phyloP scores from a whole-genome alignment of 2,329 filamentous ascomycete species.

The Pezicula rhizophila region DNA sequence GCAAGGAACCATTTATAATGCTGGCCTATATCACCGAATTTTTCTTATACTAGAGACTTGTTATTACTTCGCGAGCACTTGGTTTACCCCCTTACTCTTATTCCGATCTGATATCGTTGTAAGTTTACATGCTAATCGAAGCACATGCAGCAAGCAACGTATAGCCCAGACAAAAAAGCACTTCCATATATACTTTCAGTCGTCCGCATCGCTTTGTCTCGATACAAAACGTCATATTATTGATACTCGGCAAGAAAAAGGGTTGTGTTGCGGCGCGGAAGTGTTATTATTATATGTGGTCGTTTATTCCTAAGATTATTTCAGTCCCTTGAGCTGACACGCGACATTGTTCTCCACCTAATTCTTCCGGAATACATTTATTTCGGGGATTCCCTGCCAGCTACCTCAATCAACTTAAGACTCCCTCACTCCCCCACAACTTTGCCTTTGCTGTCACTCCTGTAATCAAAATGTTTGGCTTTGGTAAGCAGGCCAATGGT shows the following conservation, averaged over 20 bases:
- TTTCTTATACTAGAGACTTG: slow-evolving; percentile 5
- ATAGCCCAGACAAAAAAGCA: neutral
- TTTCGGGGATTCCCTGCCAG: slow-evolving; percentile 11
- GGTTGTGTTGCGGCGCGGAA: too few species aligned
- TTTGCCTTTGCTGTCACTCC: slow-evolving; percentile 11
- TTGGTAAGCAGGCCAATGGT: slow-evolving; percentile 9
- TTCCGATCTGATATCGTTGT: slow-evolving; percentile 5
- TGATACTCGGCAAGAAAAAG: too few species aligned
- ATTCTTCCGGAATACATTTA: slow-evolving; percentile 11
- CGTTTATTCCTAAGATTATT: slow-evolving; percentile 7
- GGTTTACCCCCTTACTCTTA: slow-evolving; percentile 6
- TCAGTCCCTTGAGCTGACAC: slow-evolving; percentile 9
- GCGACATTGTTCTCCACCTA: slow-evolving; percentile 8
- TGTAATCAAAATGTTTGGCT: slow-evolving; percentile 21
- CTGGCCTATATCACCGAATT: slow-evolving; percentile 9
- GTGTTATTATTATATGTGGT: neutral
- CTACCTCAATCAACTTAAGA: neutral
- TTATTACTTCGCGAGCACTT: neutral
- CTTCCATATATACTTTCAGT: neutral
- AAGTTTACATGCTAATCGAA: neutral
- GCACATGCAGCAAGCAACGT: neutral
- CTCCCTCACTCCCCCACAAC: neutral
- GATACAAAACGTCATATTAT: too few species aligned
- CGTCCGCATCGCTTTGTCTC: neutral
- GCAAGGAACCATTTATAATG: slow-evolving; percentile 7